A percentile compares a stretch with the other conserved stretches of the same genome.
These are phyloP conservation scores for Haberlea rhodopensis DNA, from an alignment of 257 asterid species.

Conservation along the genomic window DNA sequence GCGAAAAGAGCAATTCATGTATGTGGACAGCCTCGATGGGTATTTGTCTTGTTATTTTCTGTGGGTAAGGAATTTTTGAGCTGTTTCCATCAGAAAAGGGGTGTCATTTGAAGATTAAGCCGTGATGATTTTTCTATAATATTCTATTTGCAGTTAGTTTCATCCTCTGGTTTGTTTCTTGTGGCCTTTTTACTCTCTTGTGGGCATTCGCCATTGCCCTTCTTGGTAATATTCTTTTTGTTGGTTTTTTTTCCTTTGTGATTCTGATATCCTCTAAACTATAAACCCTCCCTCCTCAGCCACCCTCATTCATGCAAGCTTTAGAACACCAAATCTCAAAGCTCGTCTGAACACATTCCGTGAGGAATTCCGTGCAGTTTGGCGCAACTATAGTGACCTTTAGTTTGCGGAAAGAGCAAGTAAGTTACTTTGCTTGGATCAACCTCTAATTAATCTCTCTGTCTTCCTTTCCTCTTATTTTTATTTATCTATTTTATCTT, in stretches of 20 bases:
- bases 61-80: constrained; percentile 38
- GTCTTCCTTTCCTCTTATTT: background rate
- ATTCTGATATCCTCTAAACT: constrained; percentile 13
- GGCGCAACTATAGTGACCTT: constrained; percentile 95
- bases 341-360: constrained; percentile 97
- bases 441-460: constrained; percentile 10
- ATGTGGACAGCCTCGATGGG: constrained; percentile 96
- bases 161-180: constrained; percentile 78
- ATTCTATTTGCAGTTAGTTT: constrained; percentile 57
- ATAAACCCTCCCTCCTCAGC: constrained; percentile 42
- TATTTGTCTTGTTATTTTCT: constrained; percentile 63
- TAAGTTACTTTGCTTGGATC: constrained; percentile 30
- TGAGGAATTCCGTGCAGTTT: constrained; percentile 94
- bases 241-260: constrained; percentile 17
- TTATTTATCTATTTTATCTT: background rate
- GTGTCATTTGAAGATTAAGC: background rate
- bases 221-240: constrained; percentile 53
- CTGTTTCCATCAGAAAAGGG: background rate
- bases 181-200: constrained; percentile 62
- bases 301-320: constrained; percentile 80
- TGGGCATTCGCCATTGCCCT: constrained; percentile 72
- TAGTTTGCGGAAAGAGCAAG: constrained; percentile 38
- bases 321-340: constrained; percentile 93
- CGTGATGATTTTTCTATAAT: constrained; percentile 5
- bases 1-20: constrained; percentile 71